Evolutionary conservation across 805 yeast species (phyloP).

Genomic region (Saccharomycopsis microspora): DNA sequence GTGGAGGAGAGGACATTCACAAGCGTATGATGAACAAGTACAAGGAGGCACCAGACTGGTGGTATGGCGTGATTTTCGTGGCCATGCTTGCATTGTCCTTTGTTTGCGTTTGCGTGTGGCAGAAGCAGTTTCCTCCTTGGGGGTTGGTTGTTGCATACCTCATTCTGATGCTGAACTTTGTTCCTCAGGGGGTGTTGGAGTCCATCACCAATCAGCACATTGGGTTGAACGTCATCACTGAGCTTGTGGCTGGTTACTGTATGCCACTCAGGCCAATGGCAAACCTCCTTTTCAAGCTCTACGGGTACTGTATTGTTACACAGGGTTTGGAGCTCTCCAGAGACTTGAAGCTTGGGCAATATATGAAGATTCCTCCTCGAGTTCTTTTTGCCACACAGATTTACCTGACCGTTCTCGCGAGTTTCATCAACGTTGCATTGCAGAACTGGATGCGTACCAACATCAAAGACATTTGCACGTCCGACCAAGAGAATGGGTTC

Average conservation of each 20-base stretch:
- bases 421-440: conserved; percentile 26
- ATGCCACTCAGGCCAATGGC: conserved; percentile 46
- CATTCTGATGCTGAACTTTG: conserved; percentile 40
- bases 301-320: conserved; percentile 41
- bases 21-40: conserved; percentile 42
- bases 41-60: conserved; percentile 66
- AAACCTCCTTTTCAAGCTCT: conserved; percentile 40
- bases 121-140: conserved; percentile 54
- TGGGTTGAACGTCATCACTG: conserved; percentile 38
- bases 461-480: conserved; percentile 31
- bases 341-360: conserved; percentile 46
- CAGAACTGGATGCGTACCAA: conserved; percentile 31
- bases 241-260: conserved; percentile 48
- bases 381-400: conserved; percentile 37
- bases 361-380: conserved; percentile 47
- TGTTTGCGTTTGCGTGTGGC: conserved; percentile 28
- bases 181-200: conserved; percentile 48
- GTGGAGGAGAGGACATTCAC: conserved; percentile 29
- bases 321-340: conserved; percentile 41
- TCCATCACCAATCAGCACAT: conserved; percentile 38
- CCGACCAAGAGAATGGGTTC: conserved; percentile 32
- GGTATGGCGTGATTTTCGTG: conserved; percentile 42
- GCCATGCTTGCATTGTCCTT: conserved; percentile 30
- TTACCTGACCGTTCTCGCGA: conserved; percentile 28
- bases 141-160: conserved; percentile 43